Conservation (phyloP, 768 basidiomycete species). For the Suillus tomentosus region DNA sequence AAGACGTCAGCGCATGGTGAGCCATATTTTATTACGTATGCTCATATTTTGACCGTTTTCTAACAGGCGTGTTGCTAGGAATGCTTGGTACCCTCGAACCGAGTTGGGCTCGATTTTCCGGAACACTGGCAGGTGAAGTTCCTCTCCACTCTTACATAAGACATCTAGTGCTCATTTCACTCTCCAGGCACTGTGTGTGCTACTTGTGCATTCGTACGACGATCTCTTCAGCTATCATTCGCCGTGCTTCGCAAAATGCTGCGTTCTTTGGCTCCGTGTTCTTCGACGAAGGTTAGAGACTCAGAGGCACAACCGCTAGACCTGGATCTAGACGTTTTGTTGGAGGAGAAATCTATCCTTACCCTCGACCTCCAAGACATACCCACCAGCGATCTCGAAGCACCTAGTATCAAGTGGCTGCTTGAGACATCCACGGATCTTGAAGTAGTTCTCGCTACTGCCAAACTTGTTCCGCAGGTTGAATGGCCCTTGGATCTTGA, state of each 20-base stretch:
- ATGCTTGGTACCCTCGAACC: not conserved
- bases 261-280: not conserved
- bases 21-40: not conserved
- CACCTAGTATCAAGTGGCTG: conserved; percentile 17
- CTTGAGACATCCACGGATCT: conserved; percentile 20
- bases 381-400: not conserved
- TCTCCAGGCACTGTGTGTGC: not conserved
- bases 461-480: conserved; percentile 12
- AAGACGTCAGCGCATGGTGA: not conserved
- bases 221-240: no score
- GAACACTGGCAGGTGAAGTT: not conserved
- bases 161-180: not conserved
- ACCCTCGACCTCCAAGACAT: not conserved
- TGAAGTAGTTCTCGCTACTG: conserved; percentile 11
- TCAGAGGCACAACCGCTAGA: not conserved
- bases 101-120: not conserved
- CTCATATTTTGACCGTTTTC: not conserved
- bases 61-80: not conserved
- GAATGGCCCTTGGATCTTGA: conserved; percentile 15
- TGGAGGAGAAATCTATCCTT: not conserved
- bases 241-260: no score
- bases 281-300: not conserved
- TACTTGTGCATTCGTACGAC: not conserved
- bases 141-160: no score
- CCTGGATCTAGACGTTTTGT: not conserved